phyloP scores from a whole-genome alignment of 441 rosid genomes.

The Brassica hybrid region DNA sequence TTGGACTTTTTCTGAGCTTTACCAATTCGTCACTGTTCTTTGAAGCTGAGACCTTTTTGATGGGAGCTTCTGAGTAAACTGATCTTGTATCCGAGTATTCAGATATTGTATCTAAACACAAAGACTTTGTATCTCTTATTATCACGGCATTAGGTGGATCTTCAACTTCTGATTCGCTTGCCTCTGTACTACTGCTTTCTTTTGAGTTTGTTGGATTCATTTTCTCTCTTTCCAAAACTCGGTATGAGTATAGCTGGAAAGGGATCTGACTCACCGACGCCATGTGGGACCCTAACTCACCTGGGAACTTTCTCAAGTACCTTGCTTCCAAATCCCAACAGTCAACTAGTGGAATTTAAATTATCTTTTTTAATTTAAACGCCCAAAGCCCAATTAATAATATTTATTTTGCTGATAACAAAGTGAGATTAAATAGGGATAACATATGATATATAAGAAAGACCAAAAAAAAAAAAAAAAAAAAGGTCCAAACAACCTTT shows the following conservation, averaged over 20 bases:
- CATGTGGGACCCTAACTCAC: conserved; percentile 38
- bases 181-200: conserved; percentile 46
- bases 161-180: conserved; percentile 64
- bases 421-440: too few relatives aligned
- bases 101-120: conserved; percentile 52
- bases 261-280: conserved; percentile 55
- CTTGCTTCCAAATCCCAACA: conserved; percentile 70
- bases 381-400: too few relatives aligned
- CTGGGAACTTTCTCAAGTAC: conserved; percentile 54
- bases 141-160: conserved; percentile 47
- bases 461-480: too few relatives aligned
- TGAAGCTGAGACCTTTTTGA: conserved; percentile 36
- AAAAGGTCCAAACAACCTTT: too few relatives aligned
- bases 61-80: conserved; percentile 45
- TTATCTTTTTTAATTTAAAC: too few relatives aligned
- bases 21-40: conserved; percentile 42
- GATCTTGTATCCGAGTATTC: conserved; percentile 50
- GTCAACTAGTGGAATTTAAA: conserved; percentile 60
- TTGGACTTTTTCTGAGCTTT: conserved; percentile 49
- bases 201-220: conserved; percentile 38
- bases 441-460: too few relatives aligned
- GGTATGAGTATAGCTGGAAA: conserved; percentile 73
- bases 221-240: conserved; percentile 64
- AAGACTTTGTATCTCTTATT: conserved; percentile 53
- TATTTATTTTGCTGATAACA: too few relatives aligned